Conservation (phyloP, 2,329 filamentous ascomycete genomes). For the Rhynchosporium graminicola region DNA sequence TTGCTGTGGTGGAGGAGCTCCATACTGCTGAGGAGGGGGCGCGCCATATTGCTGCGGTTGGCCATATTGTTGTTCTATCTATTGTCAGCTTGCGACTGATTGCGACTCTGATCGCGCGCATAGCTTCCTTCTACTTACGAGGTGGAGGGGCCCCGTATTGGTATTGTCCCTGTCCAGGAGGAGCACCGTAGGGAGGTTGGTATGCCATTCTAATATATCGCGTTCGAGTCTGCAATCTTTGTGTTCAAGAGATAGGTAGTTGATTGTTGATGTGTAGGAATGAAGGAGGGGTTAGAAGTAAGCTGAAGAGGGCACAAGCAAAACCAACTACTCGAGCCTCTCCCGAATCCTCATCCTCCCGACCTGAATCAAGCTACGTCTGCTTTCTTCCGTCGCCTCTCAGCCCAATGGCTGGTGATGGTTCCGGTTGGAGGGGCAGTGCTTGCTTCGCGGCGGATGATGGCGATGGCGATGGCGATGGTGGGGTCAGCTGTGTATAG, state of each 20-base stretch:
- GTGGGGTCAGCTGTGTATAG: neutral
- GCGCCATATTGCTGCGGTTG: slow-evolving; percentile 18
- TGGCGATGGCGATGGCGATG: neutral
- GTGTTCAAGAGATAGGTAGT: too few species aligned
- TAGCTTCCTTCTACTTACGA: slow-evolving; percentile 18
- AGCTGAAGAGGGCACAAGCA: neutral
- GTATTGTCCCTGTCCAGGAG: slow-evolving; percentile 19
- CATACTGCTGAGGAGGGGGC: slow-evolving; percentile 22
- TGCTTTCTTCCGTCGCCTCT: neutral
- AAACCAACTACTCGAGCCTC: too few species aligned
- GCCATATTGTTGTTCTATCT: slow-evolving; percentile 23
- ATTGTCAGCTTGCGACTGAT: slow-evolving; percentile 16
- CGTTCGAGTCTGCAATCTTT: neutral
- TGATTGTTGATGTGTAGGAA: neutral
- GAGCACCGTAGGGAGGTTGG: slow-evolving; percentile 21
- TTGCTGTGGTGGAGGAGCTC: slow-evolving; percentile 8
- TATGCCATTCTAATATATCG: slow-evolving; percentile 21
- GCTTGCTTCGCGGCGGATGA: neutral
- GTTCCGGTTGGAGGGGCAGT: slow-evolving; percentile 20
- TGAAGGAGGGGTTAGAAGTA: slow-evolving; percentile 18
- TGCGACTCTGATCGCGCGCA: neutral
- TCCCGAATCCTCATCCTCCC: neutral
- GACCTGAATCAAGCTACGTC: slow-evolving; percentile 10
- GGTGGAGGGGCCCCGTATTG: slow-evolving; percentile 28
- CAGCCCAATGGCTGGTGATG: slow-evolving; percentile 4